Evolutionary conservation across 192 early-diverging fungal species (phyloP), one percentile per base, ranked within the genome.

Genomic region (Coemansia furcata): DNA sequence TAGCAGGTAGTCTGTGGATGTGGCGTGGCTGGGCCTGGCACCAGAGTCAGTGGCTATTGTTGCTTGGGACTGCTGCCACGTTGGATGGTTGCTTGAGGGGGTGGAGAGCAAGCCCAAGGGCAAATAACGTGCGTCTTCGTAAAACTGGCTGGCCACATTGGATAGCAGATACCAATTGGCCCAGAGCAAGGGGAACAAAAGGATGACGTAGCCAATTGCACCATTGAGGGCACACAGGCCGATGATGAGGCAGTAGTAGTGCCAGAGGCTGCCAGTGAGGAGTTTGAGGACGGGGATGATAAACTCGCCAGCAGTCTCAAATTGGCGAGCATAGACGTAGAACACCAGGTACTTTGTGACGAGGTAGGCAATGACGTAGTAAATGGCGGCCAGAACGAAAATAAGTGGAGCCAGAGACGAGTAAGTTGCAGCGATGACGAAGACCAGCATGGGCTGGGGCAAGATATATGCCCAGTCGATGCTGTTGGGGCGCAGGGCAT

Each of bases 301-400:
- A 38, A 82, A 77, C 49, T 82, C 72, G 43, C 91, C 91, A 36
- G 85, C 82, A 3, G 88, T 87, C 72, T 91, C 89, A 39, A 89
- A 89, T 36, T 88, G 88, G 58, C 90, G 84, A 57, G 89, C 87
- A 61, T 91, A 90, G 6, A 93, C 89, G 72, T 91, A 92, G 58
- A 91, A 85, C 5, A 90, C 72, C 65, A 90, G 85, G 73, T 94
- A 94, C 76, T 92, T 92, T 68, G 82, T 86, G 14, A 89, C 86
- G 26, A 92, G 63, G 29, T 87, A 90, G 3, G 86, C 83, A 32
- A 91, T 61, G 10, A 72, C 69, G 63, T 88, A 92, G 65, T 90
- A 94, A 29, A 91, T 66, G 19, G 84, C 73, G 10, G 88, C 90
- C 72, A 92, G 87, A 35, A 88, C 74, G 54, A 92, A 78, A 35